These are phyloP conservation scores for Senecio squalidus DNA, from an alignment of 140 eudicot species.

Conservation along the genomic window DNA sequence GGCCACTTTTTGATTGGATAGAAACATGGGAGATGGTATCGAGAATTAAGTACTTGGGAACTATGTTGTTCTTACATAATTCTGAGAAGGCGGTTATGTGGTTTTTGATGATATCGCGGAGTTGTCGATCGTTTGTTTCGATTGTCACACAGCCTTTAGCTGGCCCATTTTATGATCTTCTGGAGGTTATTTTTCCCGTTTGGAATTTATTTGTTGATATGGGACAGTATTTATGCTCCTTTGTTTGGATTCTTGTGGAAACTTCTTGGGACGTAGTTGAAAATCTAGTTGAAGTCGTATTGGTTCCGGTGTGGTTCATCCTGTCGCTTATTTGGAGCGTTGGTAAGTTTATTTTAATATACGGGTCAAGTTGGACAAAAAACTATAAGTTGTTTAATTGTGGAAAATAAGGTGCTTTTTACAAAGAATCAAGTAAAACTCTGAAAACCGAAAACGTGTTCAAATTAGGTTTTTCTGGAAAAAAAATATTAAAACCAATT, in stretches of 20 bases:
- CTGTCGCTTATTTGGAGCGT: slow-evolving; percentile 48
- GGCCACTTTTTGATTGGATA: slow-evolving; percentile 92
- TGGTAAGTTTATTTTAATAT: slow-evolving; percentile 39
- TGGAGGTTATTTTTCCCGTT: slow-evolving; percentile 51
- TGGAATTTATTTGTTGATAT: slow-evolving; percentile 41
- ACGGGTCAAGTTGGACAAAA: too few species aligned
- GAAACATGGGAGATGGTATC: slow-evolving; percentile 96
- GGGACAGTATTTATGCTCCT: slow-evolving; percentile 39
- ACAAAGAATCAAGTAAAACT: too few species aligned
- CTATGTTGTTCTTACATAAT: slow-evolving; percentile 84
- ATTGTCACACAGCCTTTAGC: slow-evolving; percentile 58
- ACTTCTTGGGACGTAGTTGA: slow-evolving; percentile 47
- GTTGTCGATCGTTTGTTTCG: slow-evolving; percentile 49
- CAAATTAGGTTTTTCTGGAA: too few species aligned
- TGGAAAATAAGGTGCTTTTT: too few species aligned
- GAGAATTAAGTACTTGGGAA: slow-evolving; percentile 82
- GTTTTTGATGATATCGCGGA: slow-evolving; percentile 65
- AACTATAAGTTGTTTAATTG: too few species aligned
- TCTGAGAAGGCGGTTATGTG: slow-evolving; percentile 81
- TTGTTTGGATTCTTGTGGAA: slow-evolving; percentile 54
- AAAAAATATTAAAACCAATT: too few species aligned
- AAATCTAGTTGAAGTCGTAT: slow-evolving; percentile 39
- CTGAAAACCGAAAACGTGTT: too few species aligned
- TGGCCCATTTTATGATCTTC: slow-evolving; percentile 54
- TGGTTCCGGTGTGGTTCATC: slow-evolving; percentile 67